Percentiles rank a stretch among this genome's conserved stretches.
These are phyloP conservation scores for Aureobasidium sp. DNA, from an alignment of 2,329 filamentous ascomycete genomes.

Conservation along the genomic window DNA sequence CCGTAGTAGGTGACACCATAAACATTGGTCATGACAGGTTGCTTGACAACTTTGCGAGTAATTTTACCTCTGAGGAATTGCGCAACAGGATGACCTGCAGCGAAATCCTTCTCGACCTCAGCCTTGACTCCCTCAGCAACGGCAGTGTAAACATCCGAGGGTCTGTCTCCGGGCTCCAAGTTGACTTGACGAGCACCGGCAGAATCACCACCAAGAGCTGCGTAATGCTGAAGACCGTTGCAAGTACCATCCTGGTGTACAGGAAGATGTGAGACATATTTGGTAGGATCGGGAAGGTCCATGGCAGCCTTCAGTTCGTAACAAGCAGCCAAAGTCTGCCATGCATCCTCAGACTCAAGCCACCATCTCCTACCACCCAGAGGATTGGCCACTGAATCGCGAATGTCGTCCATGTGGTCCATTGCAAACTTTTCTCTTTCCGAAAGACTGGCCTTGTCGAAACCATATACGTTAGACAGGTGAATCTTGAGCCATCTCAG, in stretches of 20 bases:
- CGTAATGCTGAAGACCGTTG: slow-evolving; percentile 96
- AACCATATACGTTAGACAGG: slow-evolving; percentile 81
- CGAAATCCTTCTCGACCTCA: slow-evolving; percentile 58
- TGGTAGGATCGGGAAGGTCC: slow-evolving; percentile 63
- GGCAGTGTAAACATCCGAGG: slow-evolving; percentile 90
- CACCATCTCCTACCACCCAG: slow-evolving; percentile 76
- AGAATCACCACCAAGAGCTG: slow-evolving; percentile 80
- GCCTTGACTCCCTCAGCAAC: slow-evolving; percentile 80
- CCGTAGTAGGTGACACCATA: slow-evolving; percentile 93
- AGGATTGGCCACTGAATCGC: slow-evolving; percentile 76
- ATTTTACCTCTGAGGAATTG: slow-evolving; percentile 65
- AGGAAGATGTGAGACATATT: slow-evolving; percentile 71
- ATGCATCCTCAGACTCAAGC: slow-evolving; percentile 83
- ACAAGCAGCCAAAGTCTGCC: slow-evolving; percentile 89
- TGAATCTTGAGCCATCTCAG: slow-evolving; percentile 92
- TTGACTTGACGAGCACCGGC: slow-evolving; percentile 91
- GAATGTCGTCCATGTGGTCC: slow-evolving; percentile 65
- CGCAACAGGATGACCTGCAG: slow-evolving; percentile 50
- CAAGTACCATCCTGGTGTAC: slow-evolving; percentile 97
- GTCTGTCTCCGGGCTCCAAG: slow-evolving; percentile 75
- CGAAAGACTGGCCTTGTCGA: slow-evolving; percentile 82
- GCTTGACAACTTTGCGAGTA: slow-evolving; percentile 94
- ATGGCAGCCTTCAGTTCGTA: slow-evolving; percentile 76
- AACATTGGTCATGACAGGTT: slow-evolving; percentile 99
- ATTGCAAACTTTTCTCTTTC: slow-evolving; percentile 75